Conservation (phyloP, 2,329 filamentous ascomycete genomes). For the Coniochaeta sp. region DNA sequence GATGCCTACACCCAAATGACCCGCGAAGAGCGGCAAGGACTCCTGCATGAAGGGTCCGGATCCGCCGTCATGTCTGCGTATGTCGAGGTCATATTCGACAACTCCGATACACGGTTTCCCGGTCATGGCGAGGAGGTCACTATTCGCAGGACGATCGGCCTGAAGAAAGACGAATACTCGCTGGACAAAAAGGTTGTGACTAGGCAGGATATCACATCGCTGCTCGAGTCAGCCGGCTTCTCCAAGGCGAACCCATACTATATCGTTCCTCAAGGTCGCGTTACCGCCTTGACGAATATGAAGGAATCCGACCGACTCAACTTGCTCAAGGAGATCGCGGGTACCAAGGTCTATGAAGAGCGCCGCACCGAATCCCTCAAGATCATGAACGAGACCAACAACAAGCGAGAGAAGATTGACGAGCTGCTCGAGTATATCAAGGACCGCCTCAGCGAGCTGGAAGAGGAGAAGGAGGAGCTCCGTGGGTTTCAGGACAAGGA, state of each 20-base stretch:
- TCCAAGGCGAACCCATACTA: slow-evolving; percentile 98
- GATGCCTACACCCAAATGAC: slow-evolving; percentile 96
- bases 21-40: slow-evolving; percentile 87
- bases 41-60: slow-evolving; percentile 96
- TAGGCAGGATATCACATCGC: slow-evolving; percentile 87
- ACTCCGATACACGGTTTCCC: slow-evolving; percentile 89
- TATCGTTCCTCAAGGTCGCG: slow-evolving; percentile 94
- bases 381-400: slow-evolving; percentile 95
- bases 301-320: slow-evolving; percentile 88
- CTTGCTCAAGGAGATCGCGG: slow-evolving; percentile 93
- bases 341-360: slow-evolving; percentile 93
- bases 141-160: slow-evolving; percentile 85
- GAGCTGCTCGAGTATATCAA: slow-evolving; percentile 88
- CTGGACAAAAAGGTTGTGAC: slow-evolving; percentile 95
- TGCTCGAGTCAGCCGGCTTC: slow-evolving; percentile 93
- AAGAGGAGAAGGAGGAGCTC: slow-evolving; percentile 95
- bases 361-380: slow-evolving; percentile 86
- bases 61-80: slow-evolving; percentile 99
- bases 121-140: slow-evolving; percentile 88
- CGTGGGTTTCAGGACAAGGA: slow-evolving; percentile 93
- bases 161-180: slow-evolving; percentile 98
- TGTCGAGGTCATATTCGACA: slow-evolving; percentile 98
- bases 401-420: slow-evolving; percentile 91
- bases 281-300: slow-evolving; percentile 97
- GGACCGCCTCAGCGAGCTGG: slow-evolving; percentile 77